Base-by-base conservation (phyloP, 495 filamentous ascomycete species). In the Penicillium lagena region DNA sequence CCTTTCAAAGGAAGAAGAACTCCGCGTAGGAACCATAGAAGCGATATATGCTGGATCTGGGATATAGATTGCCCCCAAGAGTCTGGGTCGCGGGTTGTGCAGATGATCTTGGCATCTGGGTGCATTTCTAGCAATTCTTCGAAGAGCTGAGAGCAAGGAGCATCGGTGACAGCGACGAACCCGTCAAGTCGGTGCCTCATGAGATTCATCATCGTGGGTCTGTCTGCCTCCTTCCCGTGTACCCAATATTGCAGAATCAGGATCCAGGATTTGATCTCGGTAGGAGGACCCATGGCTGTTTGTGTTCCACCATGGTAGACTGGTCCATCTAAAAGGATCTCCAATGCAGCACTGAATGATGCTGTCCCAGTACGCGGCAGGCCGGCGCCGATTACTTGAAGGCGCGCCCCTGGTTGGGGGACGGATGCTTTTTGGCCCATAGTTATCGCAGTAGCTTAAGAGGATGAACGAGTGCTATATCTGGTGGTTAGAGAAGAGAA, bases 131-230 rank as follows among this genome's bases (percentile, higher is more conserved):
- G 36, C 30, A 64, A 38, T 28, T 64, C 61, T 7, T 55, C 58
- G 2, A 58, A 33, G 17, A 61, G 41, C 29, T 64, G 58, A 1
- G 42, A 35, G 8, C 54, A 54, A 4, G 60, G 63, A n/a, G 54
- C 31, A 45, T 63, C 63, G 29, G 58, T 59, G 30, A 55, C 58
- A 40, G 80, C 61, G 4, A 79, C 78, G 61, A 93, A 86, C 38
- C 81, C 73, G 46, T 67, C 72, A 12, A 89, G 71, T 40, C 76
- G 75, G 46, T 84, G 86, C 47, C 86, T 85, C 60, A 95, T 87
- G 17, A 87, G 65, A 2, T 71, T 77, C 31, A 91, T 80, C 67
- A 91, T 87, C 42, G 83, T 85, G 35, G 73, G 46, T 33, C 43
- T 31, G 31, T 52, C 38, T 2, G 33, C 8, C 2, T 33, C 35